Percentiles rank a stretch among this genome's conserved stretches.
These are phyloP conservation scores for Auriscalpium vulgare DNA, from an alignment of 768 basidiomycete species.

Conservation along the genomic window DNA sequence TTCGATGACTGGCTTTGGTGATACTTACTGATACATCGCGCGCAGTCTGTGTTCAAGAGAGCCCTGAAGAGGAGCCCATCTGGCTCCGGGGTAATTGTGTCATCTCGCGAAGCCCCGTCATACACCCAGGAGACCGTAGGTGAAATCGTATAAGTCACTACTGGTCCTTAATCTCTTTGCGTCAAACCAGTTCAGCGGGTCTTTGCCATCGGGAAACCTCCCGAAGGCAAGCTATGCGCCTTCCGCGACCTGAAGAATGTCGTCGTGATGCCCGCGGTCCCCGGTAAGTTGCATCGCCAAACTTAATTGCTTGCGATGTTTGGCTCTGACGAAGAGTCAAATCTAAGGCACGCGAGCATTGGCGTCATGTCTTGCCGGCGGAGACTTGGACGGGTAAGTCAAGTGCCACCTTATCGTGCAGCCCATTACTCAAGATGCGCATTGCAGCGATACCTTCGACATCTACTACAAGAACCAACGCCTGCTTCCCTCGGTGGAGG, in stretches of 20 bases:
- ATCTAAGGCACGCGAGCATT: slow-evolving; percentile 48
- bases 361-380: slow-evolving; percentile 64
- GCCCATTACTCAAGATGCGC: background rate
- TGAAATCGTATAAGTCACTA: background rate
- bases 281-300: background rate
- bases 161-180: background rate
- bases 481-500: slow-evolving; percentile 45
- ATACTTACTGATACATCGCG: background rate
- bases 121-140: slow-evolving; percentile 28
- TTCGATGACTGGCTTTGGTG: background rate
- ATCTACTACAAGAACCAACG: slow-evolving; percentile 43
- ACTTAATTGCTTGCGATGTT: background rate
- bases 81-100: slow-evolving; percentile 4
- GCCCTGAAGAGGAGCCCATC: background rate
- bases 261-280: slow-evolving; percentile 16
- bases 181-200: slow-evolving; percentile 18
- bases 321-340: background rate
- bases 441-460: slow-evolving; percentile 53
- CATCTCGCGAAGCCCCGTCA: slow-evolving; percentile 25
- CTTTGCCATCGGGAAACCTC: slow-evolving; percentile 22
- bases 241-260: slow-evolving; percentile 19
- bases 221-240: slow-evolving; percentile 13
- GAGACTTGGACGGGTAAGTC: slow-evolving; percentile 71
- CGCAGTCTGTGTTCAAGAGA: slow-evolving; percentile 9
- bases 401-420: background rate